Percentiles rank a stretch among this genome's conserved stretches.
Evolutionary conservation across 177 flowering plant genomes (phyloP).

Genomic region (Telopea speciosissima): DNA sequence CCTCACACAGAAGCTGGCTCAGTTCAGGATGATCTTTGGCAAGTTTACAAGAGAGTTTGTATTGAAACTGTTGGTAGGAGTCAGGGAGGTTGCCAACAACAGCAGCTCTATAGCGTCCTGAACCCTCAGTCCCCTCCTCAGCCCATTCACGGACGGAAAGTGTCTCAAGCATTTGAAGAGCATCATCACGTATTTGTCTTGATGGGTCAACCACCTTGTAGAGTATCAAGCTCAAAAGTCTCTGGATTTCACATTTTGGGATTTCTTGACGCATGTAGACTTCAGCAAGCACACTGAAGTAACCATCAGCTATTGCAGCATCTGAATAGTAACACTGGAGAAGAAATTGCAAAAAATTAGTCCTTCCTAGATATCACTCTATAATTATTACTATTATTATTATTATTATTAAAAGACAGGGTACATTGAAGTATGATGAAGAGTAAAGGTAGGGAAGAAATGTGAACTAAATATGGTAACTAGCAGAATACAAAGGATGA

Average conservation of each 20-base stretch:
- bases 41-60: constrained; percentile 93
- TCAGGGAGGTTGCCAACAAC: constrained; percentile 99
- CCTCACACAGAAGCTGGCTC: constrained; percentile 95
- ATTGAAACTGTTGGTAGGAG: constrained; percentile 97
- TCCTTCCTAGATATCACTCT: not conserved
- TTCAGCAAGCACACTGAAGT: constrained; percentile 97
- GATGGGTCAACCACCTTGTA: constrained; percentile 97
- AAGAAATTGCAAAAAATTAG: constrained; percentile 4
- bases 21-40: constrained; percentile 98
- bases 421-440: not conserved
- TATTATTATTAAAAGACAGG: too few relatives aligned
- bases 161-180: constrained; percentile 99
- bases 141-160: constrained; percentile 97
- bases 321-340: constrained; percentile 95
- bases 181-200: constrained; percentile 96
- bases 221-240: constrained; percentile 89
- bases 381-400: too few relatives aligned
- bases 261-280: constrained; percentile 99
- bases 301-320: constrained; percentile 96
- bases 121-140: constrained; percentile 80
- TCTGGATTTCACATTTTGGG: constrained; percentile 94
- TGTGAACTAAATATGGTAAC: not conserved
- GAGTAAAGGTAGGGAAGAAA: not conserved
- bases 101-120: constrained; percentile 90
- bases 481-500: not conserved